Evolutionary conservation across 2,329 filamentous ascomycete species (phyloP).

Genomic region (Dothistroma pini): DNA sequence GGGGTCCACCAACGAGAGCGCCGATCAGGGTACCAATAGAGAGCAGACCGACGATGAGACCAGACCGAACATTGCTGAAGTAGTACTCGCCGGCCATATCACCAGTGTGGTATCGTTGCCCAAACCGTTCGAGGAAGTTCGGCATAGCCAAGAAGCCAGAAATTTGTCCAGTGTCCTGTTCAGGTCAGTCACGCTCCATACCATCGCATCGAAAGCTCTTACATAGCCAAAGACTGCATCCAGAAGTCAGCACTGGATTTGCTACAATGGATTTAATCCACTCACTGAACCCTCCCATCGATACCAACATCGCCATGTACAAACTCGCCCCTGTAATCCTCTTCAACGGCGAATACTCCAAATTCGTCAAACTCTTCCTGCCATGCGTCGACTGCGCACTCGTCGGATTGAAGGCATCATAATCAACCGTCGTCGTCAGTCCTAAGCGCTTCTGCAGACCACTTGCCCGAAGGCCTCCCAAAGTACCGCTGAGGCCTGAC

Average conservation of each 20-base stretch:
- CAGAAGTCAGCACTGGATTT: slow-evolving; percentile 26
- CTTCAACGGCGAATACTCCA: slow-evolving; percentile 18
- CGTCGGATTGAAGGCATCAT: slow-evolving; percentile 17
- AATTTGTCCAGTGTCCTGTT: slow-evolving; percentile 56
- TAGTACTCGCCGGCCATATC: slow-evolving; percentile 17
- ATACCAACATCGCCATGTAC: slow-evolving; percentile 35
- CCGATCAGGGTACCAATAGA: slow-evolving; percentile 59
- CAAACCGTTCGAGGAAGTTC: slow-evolving; percentile 56
- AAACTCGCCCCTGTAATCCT: slow-evolving; percentile 24
- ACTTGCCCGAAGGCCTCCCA: not conserved
- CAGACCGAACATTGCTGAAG: slow-evolving; percentile 59
- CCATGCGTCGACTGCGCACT: slow-evolving; percentile 10
- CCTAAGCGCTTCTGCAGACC: slow-evolving; percentile 4
- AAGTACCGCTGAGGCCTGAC: not conserved
- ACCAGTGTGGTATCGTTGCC: slow-evolving; percentile 29
- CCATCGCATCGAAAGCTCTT: not conserved
- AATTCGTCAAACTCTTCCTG: slow-evolving; percentile 12
- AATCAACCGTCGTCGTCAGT: slow-evolving; percentile 14
- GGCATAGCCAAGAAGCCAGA: slow-evolving; percentile 60
- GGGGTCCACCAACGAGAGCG: slow-evolving; percentile 54
- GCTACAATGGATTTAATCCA: slow-evolving; percentile 24
- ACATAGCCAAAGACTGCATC: slow-evolving; percentile 13
- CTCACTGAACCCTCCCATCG: slow-evolving; percentile 35
- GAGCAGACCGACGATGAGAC: slow-evolving; percentile 58
- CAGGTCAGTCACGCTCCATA: not conserved